phyloP scores from a whole-genome alignment of 2,329 filamentous ascomycete species.

The Coleophoma eucalyptorum region DNA sequence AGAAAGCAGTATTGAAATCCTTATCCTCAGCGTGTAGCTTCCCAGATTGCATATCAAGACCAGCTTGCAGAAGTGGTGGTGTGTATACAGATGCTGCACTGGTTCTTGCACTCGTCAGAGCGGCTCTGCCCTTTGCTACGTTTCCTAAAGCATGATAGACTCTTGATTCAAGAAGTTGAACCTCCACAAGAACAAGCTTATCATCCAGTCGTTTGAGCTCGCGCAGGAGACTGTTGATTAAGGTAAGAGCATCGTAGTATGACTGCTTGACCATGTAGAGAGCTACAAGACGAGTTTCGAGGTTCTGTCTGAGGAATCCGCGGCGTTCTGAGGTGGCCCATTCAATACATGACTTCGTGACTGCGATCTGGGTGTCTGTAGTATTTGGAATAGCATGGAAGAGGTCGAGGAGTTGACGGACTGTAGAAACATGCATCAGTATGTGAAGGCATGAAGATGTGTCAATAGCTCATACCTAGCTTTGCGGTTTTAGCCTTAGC shows the following conservation, averaged over 20 bases:
- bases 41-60: conserved; percentile 97
- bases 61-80: conserved; percentile 88
- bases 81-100: conserved; percentile 97
- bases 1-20: conserved; percentile 98
- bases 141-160: conserved; percentile 98
- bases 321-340: conserved; percentile 95
- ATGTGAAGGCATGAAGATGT: background rate
- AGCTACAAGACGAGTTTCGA: conserved; percentile 89
- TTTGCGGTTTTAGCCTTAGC: conserved; percentile 99
- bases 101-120: conserved; percentile 89
- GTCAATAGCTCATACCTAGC: conserved; percentile 63
- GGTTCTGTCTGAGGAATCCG: conserved; percentile 94
- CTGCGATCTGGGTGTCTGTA: conserved; percentile 87
- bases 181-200: conserved; percentile 96
- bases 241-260: conserved; percentile 93
- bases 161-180: conserved; percentile 92
- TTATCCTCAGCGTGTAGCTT: conserved; percentile 98
- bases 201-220: conserved; percentile 98
- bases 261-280: conserved; percentile 97
- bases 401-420: conserved; percentile 93
- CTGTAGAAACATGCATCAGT: conserved; percentile 40
- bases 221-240: conserved; percentile 93
- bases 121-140: conserved; percentile 91
- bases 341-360: conserved; percentile 99
- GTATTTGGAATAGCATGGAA: conserved; percentile 93